Evolutionary conservation across 768 basidiomycete species (phyloP).

Genomic region (Phanerochaete sordida): DNA sequence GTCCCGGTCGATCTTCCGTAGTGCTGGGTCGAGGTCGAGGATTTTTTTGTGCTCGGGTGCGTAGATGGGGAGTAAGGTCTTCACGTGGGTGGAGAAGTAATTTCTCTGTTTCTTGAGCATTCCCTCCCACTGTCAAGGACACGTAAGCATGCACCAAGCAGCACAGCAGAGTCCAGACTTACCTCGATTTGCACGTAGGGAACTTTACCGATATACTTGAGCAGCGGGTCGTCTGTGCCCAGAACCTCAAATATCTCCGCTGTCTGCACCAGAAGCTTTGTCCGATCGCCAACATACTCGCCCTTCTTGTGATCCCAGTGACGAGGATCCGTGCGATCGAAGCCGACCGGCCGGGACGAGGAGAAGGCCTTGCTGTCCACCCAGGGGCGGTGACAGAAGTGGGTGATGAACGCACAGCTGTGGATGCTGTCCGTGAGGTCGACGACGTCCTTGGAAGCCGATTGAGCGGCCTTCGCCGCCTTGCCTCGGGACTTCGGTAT

Average conservation of each 20-base stretch:
- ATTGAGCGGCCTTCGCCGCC: no score
- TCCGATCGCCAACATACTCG: background rate
- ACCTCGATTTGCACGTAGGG: background rate
- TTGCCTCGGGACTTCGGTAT: no score
- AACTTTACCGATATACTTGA: background rate
- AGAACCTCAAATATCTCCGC: background rate
- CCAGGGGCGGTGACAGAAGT: background rate
- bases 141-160: no score
- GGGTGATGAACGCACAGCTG: background rate
- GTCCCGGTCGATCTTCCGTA: background rate
- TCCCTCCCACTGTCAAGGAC: background rate
- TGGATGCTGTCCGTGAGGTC: no score
- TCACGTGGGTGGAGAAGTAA: background rate
- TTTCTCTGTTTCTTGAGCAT: background rate
- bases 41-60: background rate
- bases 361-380: background rate
- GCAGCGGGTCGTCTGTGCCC: background rate
- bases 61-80: background rate
- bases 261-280: background rate
- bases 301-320: background rate
- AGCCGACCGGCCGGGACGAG: background rate
- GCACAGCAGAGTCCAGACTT: no score
- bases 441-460: no score
- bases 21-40: background rate
- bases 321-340: background rate